Conservation (phyloP, 1,139 yeast species). For the Komagataea norvegica region DNA sequence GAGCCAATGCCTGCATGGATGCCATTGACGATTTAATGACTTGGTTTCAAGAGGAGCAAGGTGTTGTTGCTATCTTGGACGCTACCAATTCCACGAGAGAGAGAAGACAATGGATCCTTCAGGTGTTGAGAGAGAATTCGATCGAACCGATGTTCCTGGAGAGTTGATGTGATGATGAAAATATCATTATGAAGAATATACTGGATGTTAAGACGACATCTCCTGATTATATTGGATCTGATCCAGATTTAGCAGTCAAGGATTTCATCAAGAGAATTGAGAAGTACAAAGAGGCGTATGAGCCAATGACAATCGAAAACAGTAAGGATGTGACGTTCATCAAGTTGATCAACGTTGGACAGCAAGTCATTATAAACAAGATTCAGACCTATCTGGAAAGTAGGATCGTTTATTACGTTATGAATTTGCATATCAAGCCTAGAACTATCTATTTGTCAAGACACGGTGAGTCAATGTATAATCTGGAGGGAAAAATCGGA, state of each 20-base stretch:
- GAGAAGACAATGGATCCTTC: conserved; percentile 63
- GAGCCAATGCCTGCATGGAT: conserved; percentile 63
- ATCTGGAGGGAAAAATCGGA: conserved; percentile 90
- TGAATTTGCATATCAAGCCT: conserved; percentile 92
- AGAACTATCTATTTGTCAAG: conserved; percentile 89
- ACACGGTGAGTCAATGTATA: conserved; percentile 92
- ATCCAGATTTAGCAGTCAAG: conserved; percentile 63
- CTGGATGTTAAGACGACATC: conserved; percentile 81
- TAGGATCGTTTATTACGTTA: conserved; percentile 89
- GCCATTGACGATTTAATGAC: conserved; percentile 82
- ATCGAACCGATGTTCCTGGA: conserved; percentile 92
- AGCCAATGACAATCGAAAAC: conserved; percentile 53
- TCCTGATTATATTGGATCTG: conserved; percentile 76
- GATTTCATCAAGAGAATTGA: conserved; percentile 74
- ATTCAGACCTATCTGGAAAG: conserved; percentile 88
- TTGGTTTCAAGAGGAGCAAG: conserved; percentile 79
- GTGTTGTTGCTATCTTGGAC: conserved; percentile 89
- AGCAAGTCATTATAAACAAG: conserved; percentile 81
- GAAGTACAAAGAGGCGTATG: conserved; percentile 68
- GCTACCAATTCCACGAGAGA: conserved; percentile 76
- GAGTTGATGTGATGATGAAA: conserved; percentile 83
- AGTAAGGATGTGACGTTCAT: conserved; percentile 66
- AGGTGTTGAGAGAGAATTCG: conserved; percentile 56
- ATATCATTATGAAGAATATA: conserved; percentile 71
- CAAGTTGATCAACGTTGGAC: conserved; percentile 79